These are phyloP conservation scores for Neotropicomus parvogracilis DNA, from an alignment of 1,284 basidiomycete genomes.

Conservation along the genomic window DNA sequence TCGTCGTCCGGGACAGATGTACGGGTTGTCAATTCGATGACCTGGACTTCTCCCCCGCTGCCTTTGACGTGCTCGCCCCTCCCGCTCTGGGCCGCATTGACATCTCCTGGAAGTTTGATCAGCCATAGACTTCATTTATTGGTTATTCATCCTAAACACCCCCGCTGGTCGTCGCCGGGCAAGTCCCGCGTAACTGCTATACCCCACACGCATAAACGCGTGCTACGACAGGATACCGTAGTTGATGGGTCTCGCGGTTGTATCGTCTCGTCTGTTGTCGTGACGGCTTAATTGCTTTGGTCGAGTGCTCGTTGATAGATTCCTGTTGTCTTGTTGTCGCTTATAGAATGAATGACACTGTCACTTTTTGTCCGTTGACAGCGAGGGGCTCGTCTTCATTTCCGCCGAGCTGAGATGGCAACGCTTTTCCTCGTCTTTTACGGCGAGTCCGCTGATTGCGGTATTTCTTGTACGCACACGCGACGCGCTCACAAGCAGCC, in stretches of 20 bases:
- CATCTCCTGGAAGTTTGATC: constrained; percentile 47
- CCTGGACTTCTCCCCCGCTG: constrained; percentile 58
- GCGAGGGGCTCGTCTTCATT: constrained; percentile 11
- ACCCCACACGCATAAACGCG: constrained; percentile 19
- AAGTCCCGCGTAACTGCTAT: constrained; percentile 3
- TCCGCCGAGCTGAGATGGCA: constrained; percentile 3
- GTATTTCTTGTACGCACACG: no score
- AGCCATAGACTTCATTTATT: constrained; percentile 23
- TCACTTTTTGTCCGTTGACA: constrained; percentile 6
- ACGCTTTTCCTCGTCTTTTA: no score
- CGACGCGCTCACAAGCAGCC: no score
- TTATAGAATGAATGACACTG: constrained; percentile 16
- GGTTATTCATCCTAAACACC: constrained; percentile 22
- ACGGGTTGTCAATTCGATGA: constrained; percentile 45
- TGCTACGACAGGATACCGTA: constrained; percentile 27
- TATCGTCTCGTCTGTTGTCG: constrained; percentile 16
- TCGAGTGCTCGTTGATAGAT: constrained; percentile 13
- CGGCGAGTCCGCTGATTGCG: no score
- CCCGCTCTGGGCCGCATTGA: constrained; percentile 48
- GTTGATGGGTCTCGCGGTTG: constrained; percentile 27
- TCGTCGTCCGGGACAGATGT: constrained; percentile 62
- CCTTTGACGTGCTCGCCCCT: constrained; percentile 44
- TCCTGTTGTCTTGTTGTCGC: no score
- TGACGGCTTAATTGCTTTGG: constrained; percentile 28
- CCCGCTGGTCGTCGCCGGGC: constrained; percentile 20